These are phyloP conservation scores for Penicillium carneum DNA, from an alignment of 2,329 filamentous ascomycete genomes.

Conservation along the genomic window DNA sequence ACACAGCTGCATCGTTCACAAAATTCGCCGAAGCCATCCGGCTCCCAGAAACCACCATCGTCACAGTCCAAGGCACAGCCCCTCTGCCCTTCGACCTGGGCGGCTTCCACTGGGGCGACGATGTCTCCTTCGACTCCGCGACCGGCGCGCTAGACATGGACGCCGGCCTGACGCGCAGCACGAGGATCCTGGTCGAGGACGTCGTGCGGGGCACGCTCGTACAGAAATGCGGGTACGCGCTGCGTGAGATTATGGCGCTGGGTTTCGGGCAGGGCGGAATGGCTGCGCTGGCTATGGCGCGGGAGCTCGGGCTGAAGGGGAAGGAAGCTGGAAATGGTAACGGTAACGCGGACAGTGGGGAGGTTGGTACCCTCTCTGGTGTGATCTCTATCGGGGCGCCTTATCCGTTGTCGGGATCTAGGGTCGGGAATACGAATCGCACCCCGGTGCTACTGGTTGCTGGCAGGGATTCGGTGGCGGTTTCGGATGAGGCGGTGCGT, in stretches of 20 bases:
- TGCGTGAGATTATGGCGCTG: constrained; percentile 67
- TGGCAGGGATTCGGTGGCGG: constrained; percentile 54
- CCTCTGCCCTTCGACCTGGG: constrained; percentile 73
- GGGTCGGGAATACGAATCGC: constrained; percentile 44
- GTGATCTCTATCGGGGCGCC: constrained; percentile 55
- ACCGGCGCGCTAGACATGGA: constrained; percentile 67
- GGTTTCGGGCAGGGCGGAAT: constrained; percentile 74
- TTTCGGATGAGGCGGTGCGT: constrained; percentile 70
- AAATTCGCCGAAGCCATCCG: constrained; percentile 71
- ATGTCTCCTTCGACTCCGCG: constrained; percentile 61
- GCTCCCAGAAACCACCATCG: constrained; percentile 77
- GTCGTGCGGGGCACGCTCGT: constrained; percentile 63
- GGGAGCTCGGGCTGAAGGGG: constrained; percentile 47
- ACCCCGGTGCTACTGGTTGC: constrained; percentile 54
- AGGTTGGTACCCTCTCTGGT: constrained; percentile 44
- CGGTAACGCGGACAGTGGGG: constrained; percentile 13
- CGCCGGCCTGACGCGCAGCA: constrained; percentile 65
- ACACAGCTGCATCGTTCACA: constrained; percentile 73
- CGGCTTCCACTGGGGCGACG: constrained; percentile 75
- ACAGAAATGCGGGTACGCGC: constrained; percentile 65
- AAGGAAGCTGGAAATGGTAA: neutral
- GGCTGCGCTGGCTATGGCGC: constrained; percentile 64
- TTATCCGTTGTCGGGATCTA: constrained; percentile 47
- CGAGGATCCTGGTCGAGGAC: constrained; percentile 56
- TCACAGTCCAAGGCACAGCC: constrained; percentile 75